Percentiles rank a stretch among this genome's conserved stretches.
Conservation (phyloP, 768 basidiomycete species). For the Tulasnella sp. region DNA sequence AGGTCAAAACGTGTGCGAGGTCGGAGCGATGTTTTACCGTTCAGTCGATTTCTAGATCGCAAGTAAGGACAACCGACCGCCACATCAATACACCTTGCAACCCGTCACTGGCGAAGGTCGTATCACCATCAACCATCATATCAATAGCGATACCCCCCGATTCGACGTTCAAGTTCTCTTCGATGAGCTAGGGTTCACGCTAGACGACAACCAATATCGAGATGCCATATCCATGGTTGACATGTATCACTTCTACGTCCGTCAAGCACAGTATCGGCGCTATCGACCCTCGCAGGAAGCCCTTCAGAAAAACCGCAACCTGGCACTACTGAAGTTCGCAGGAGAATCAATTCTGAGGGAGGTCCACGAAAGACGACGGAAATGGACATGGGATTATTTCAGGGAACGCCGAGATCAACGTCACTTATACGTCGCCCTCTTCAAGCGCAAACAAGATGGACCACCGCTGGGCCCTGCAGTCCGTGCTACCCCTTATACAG, state of each 20-base stretch:
- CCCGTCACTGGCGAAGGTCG: slow-evolving; percentile 93
- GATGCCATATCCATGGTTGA: slow-evolving; percentile 87
- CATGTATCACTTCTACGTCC: slow-evolving; percentile 91
- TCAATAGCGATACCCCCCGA: slow-evolving; percentile 60
- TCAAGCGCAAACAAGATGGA: slow-evolving; percentile 54
- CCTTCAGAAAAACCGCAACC: slow-evolving; percentile 45
- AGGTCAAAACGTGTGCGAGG: slow-evolving; percentile 17
- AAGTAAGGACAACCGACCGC: slow-evolving; percentile 33
- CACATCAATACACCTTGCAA: slow-evolving; percentile 88
- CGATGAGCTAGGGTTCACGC: slow-evolving; percentile 80
- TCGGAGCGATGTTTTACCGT: not conserved
- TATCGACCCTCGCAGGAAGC: slow-evolving; percentile 58
- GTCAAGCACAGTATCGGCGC: slow-evolving; percentile 69
- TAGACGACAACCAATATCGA: slow-evolving; percentile 90
- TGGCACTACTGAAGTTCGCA: slow-evolving; percentile 66
- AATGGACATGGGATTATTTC: slow-evolving; percentile 91
- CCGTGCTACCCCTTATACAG: slow-evolving; percentile 15
- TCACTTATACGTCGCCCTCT: slow-evolving; percentile 70
- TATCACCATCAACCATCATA: slow-evolving; percentile 68
- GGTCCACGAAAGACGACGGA: slow-evolving; percentile 66
- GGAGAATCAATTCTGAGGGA: slow-evolving; percentile 64
- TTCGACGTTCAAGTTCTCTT: slow-evolving; percentile 82
- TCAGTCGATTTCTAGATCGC: slow-evolving; percentile 34
- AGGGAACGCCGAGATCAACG: slow-evolving; percentile 79
- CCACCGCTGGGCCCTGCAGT: slow-evolving; percentile 40